Evolutionary conservation across 2,329 filamentous ascomycete species (phyloP).

Genomic region (Cladophialophora psammophila): DNA sequence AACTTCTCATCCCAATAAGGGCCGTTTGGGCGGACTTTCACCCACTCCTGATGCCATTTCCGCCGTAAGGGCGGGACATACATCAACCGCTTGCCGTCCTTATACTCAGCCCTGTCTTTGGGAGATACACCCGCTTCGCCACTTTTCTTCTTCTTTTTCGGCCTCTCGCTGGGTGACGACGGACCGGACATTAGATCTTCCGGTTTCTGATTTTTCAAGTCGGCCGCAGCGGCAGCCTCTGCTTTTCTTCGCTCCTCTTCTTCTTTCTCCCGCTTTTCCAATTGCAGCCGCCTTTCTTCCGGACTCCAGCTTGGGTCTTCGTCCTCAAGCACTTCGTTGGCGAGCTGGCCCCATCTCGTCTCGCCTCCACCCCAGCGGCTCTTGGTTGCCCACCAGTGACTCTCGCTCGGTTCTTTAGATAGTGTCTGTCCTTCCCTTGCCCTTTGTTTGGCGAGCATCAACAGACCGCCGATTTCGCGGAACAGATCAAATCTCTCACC

Average conservation of each 20-base stretch:
- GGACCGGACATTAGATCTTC: conserved; percentile 36
- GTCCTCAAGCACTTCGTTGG: conserved; percentile 38
- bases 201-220: conserved; percentile 34
- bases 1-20: conserved; percentile 39
- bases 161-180: conserved; percentile 37
- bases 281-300: conserved; percentile 44
- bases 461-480: conserved; percentile 64
- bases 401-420: conserved; percentile 57
- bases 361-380: conserved; percentile 64
- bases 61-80: conserved; percentile 38
- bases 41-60: conserved; percentile 41
- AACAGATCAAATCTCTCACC: conserved; percentile 61
- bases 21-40: conserved; percentile 36
- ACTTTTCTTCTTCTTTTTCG: conserved; percentile 42
- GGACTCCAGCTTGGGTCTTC: conserved; percentile 44
- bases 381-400: conserved; percentile 66
- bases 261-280: conserved; percentile 33
- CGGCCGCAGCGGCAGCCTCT: conserved; percentile 23
- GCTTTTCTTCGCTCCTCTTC: conserved; percentile 33
- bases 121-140: conserved; percentile 12
- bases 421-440: conserved; percentile 62
- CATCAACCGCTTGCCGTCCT: conserved; percentile 37
- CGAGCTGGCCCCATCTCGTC: conserved; percentile 46
- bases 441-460: conserved; percentile 67
- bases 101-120: conserved; percentile 34